Evolutionary conservation across 2,329 filamentous ascomycete species (phyloP), one percentile per base, ranked within the genome.

Genomic region (Immersiporthe knoxdaviesiana): DNA sequence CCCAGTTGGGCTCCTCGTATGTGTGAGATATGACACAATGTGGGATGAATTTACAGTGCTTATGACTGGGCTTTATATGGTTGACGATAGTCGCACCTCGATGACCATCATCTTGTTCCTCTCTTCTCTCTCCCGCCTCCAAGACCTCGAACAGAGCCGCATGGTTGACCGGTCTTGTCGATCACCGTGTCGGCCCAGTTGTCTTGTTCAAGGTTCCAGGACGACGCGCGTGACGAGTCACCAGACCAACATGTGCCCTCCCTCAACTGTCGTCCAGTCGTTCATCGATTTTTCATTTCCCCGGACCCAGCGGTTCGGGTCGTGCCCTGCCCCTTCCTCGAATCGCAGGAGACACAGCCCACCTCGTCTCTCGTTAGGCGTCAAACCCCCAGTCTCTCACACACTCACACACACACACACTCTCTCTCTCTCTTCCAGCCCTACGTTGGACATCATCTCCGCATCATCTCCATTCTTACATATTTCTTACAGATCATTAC

Each of bases 251-350:
- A 35, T 35, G 35, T 35, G 4, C 35, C 35, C 5, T 61, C n/a
- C 18, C 11, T 24, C 11, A 2, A 27, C 18, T 6, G 21, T 24
- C 21, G 7, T 27, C n/a, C 21, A 44, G 27, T 63, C 44, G 21
- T 47, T 44, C 16, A 18, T 44, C 16, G 1, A 10, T 30, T 24
- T 32, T n/a, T n/a, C n/a, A n/a, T n/a, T n/a, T n/a, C n/a, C 60
- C 60, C 59, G 11, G 16, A 63, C 39, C 39, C 39, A 63, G 6
- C 60, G 60, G 39, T 12, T 44, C 60, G 60, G 60, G 37, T 63
- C 60, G 60, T 47, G 61, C 61, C 61, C 47, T 47, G 4, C 44
- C 44, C 21, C 44, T 3, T 21, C 44, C 10, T 47, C 44, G 11
- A n/a, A n/a, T n/a, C 18, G 44, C 44, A 47, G 18, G 21, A n/a